Base-by-base conservation (phyloP, 805 yeast species). In the Saturnispora mendoncae region DNA sequence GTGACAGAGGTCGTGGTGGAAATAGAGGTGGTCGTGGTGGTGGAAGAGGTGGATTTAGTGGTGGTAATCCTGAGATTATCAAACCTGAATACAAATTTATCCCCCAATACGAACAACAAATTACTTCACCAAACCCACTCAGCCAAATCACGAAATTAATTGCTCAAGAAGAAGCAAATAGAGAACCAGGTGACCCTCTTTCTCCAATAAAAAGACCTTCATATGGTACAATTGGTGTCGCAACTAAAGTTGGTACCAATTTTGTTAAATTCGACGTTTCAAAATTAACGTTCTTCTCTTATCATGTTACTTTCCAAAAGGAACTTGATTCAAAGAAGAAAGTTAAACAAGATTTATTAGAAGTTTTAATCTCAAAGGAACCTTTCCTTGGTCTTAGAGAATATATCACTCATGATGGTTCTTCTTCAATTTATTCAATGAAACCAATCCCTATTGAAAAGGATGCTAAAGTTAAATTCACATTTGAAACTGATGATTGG, bases 161-260 rank as follows among this genome's bases (percentile, higher is more conserved):
- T 20, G 40, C 39, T 1, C 31, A 29, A 19, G 45, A 45, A 36
- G 28, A 36, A 12, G 41, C 33, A 15, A 23, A 33, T 12, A 48
- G 46, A 33, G 39, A 45, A 33, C 48, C 44, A 2, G 43, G 37
- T 13, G 49, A 46, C 15, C 50, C 50, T 12, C 28, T 38, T 14
- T 35, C 40, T 6, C 23, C 44, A n/a, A 44, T 45, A 4, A 45
- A 38, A 19, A 53, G 58, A 49, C 56, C 57, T 8, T 49, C 47
- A 8, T 54, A 48, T 38, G 57, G 60, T 41, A 38, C 43, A 6
- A 18, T 47, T 14, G 58, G 58, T 33, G 49, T 46, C 9, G 43
- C 44, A 17, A 45, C 49, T 13, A 47, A 49, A 15, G 51, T 53
- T 38, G 56, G 56, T 17, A 51, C 56, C 7, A 53, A 53, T 20